Base-by-base conservation (phyloP, 1,284 basidiomycete genomes). In the Ganoderma sinense region DNA sequence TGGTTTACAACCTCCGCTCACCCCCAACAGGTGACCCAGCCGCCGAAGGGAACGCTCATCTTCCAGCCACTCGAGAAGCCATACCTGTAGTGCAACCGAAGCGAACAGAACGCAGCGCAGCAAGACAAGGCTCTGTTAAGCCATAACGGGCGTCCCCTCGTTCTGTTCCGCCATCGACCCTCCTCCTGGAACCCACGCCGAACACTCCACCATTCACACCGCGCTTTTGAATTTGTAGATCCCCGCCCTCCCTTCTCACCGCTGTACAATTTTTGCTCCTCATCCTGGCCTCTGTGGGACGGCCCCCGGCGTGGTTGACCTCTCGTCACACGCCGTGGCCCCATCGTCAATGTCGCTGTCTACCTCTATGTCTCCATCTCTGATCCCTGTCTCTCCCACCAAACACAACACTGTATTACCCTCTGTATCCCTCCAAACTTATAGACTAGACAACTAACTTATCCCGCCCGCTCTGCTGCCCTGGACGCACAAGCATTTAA, bases 41-140 rank as follows among this genome's bases (percentile, higher is more conserved):
- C 75, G 39, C 75, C 77, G 7, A 74, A 73, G 65, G 75, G 77
- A 18, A 75, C 73, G 26, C 72, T 76, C 60, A 66, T 76, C 14
- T 69, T 76, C 68, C 68, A 69, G 20, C 76, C 75, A 26, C 65
- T 76, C 31, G 75, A 73, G 68, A 71, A 71, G 66, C 65, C 75
- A 48, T 68, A 72, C 40, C 68, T 76, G 20, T 70, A 69, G 64
- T 60, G 63, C 11, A 4, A 26, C n/a, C 48, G 48, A 66, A 60
- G 69, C 39, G 18, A 36, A n/a, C 36, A 40, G 59, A 40, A 60
- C 33, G 39, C 39, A 6, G n/a, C 26, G 23, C 23, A 23, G 48
- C 48, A 14, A 59, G 18, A 11, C 39, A 39, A 33, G 20, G 26
- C 11, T 36, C 36, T n/a, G 4, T 60, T 16, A 23, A 41, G 39